A percentile compares a stretch with the other conserved stretches of the same genome.
These are phyloP conservation scores for Saturnispora mendoncae DNA, from an alignment of 805 yeast species.

Conservation along the genomic window DNA sequence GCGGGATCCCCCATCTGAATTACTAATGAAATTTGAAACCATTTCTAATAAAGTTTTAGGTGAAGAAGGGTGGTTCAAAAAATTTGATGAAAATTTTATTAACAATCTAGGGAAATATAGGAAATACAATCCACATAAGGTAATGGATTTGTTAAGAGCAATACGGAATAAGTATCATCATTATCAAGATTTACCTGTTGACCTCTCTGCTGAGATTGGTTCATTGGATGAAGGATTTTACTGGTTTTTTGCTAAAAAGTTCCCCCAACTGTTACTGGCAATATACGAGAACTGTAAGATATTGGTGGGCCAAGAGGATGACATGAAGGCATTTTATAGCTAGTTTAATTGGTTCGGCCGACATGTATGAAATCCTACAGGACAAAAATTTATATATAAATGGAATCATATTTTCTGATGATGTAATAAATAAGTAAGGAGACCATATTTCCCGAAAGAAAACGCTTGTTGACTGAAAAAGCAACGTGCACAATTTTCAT, in stretches of 20 bases:
- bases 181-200: constrained; percentile 76
- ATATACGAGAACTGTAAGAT: constrained; percentile 42
- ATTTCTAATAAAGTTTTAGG: constrained; percentile 57
- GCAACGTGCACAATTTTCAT: too few species aligned
- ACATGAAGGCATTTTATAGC: constrained; percentile 31
- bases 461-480: too few species aligned
- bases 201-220: constrained; percentile 56
- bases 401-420: too few species aligned
- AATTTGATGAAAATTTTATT: constrained; percentile 64
- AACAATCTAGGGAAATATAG: constrained; percentile 86
- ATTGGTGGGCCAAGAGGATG: constrained; percentile 39
- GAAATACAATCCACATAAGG: constrained; percentile 67
- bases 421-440: too few species aligned
- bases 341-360: background rate
- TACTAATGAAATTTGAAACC: constrained; percentile 53
- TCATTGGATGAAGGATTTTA: constrained; percentile 82
- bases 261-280: constrained; percentile 73
- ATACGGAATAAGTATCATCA: constrained; percentile 92
- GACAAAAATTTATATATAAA: too few species aligned
- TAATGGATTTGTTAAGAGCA: constrained; percentile 84
- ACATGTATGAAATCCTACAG: too few species aligned
- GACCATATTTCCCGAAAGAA: too few species aligned
- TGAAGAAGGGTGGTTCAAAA: constrained; percentile 62
- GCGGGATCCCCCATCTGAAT: constrained; percentile 58
- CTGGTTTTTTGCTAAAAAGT: constrained; percentile 59